Evolutionary conservation across 257 asterid species (phyloP).

Genomic region (Solanum stenotomum): DNA sequence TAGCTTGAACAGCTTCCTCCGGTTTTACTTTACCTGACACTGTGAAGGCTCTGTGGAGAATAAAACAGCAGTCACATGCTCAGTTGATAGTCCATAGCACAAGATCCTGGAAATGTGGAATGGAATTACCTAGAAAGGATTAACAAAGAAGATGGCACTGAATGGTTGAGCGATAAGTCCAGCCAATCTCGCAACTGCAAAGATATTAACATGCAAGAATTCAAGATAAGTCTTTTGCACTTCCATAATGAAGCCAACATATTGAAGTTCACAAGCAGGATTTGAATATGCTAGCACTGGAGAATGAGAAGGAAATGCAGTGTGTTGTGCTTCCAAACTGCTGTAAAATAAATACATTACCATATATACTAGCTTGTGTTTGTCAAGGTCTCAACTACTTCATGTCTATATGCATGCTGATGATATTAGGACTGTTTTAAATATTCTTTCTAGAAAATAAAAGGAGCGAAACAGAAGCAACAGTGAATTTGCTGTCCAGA

Average conservation of each 20-base stretch:
- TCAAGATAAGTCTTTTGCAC: background rate
- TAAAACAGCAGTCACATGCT: background rate
- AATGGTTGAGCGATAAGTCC: slow-evolving; percentile 81
- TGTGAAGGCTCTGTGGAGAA: slow-evolving; percentile 54
- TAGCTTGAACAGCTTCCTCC: slow-evolving; percentile 81
- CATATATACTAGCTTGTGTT: background rate
- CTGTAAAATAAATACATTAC: background rate
- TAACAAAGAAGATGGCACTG: slow-evolving; percentile 85
- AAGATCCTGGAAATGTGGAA: background rate
- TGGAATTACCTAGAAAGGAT: slow-evolving; percentile 68
- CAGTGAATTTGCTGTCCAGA: background rate
- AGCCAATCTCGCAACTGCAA: slow-evolving; percentile 88
- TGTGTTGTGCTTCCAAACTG: background rate
- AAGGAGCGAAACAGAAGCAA: background rate
- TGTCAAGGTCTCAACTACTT: background rate
- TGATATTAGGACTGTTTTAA: background rate
- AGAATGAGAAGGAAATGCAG: background rate
- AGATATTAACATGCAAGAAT: background rate
- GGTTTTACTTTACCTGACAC: slow-evolving; percentile 74
- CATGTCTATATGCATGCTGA: background rate
- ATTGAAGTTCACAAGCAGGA: background rate
- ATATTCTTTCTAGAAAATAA: background rate
- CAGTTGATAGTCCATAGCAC: background rate
- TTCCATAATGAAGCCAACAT: background rate
- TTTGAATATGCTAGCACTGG: background rate